These are phyloP conservation scores for Tolypocladium endophyticum DNA, from an alignment of 2,329 filamentous ascomycete genomes.

Conservation along the genomic window DNA sequence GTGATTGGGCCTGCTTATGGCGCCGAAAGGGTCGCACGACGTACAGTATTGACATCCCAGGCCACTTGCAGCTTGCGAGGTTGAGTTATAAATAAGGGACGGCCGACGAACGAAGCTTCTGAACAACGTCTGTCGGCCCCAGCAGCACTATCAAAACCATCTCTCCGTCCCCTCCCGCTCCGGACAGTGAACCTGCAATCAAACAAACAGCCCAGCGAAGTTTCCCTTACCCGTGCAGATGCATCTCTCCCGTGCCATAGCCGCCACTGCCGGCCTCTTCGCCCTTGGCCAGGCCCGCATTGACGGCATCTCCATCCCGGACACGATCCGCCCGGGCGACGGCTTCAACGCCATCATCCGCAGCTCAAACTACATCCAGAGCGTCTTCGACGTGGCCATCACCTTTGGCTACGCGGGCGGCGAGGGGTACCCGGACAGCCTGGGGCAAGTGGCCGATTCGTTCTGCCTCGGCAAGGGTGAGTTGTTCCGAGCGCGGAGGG, in stretches of 20 bases:
- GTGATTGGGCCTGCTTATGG: neutral
- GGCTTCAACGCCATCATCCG: constrained; percentile 26
- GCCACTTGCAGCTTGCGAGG: neutral
- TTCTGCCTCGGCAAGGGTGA: constrained; percentile 26
- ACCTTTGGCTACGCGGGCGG: constrained; percentile 26
- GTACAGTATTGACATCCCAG: neutral
- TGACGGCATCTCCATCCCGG: constrained; percentile 29
- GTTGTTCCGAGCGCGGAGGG: neutral
- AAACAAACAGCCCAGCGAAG: neutral
- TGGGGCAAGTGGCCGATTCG: constrained; percentile 19
- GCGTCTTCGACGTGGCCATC: constrained; percentile 31
- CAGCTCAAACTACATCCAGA: constrained; percentile 32
- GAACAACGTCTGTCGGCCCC: neutral
- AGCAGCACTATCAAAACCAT: neutral
- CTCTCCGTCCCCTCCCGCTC: neutral
- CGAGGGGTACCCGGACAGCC: constrained; percentile 12
- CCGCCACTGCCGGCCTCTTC: constrained; percentile 11
- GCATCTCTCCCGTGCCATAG: constrained; percentile 9
- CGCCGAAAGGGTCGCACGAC: neutral
- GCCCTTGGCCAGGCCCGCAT: constrained; percentile 26
- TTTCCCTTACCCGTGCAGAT: constrained; percentile 3
- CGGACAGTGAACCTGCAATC: neutral
- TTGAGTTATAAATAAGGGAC: neutral
- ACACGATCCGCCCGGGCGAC: constrained; percentile 25
- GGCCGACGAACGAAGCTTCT: neutral